These are phyloP conservation scores for Hypoxylon sp. DNA, from an alignment of 2,329 filamentous ascomycete genomes.

Conservation along the genomic window DNA sequence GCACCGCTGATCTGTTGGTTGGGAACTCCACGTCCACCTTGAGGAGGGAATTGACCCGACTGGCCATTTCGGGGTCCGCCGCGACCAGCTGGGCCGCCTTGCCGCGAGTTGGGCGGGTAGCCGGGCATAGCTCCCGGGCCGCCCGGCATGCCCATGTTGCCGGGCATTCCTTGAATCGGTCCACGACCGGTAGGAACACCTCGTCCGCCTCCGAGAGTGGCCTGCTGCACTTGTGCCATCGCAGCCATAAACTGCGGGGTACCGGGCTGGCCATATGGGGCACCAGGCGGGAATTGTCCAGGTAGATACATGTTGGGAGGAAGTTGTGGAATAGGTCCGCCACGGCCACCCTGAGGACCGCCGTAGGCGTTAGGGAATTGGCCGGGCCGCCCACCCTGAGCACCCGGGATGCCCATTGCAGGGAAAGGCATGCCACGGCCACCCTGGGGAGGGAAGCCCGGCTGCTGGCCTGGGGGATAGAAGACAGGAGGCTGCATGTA, in stretches of 20 bases:
- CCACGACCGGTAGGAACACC: conserved; percentile 76
- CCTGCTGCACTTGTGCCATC: conserved; percentile 82
- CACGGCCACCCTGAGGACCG: conserved; percentile 88
- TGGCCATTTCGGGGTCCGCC: conserved; percentile 63
- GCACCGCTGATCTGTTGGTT: conserved; percentile 57
- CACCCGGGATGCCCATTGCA: conserved; percentile 76
- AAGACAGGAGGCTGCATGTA: conserved; percentile 94
- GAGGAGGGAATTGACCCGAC: conserved; percentile 60
- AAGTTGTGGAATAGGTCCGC: conserved; percentile 83
- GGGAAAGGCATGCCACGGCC: conserved; percentile 78
- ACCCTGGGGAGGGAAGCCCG: conserved; percentile 75
- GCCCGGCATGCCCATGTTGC: conserved; percentile 72
- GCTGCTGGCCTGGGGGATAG: conserved; percentile 87
- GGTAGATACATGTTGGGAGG: conserved; percentile 90
- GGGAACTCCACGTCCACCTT: conserved; percentile 64
- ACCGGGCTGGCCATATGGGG: conserved; percentile 83
- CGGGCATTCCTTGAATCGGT: conserved; percentile 81
- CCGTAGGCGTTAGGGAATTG: conserved; percentile 86
- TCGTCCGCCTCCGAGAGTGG: conserved; percentile 72
- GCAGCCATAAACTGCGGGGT: conserved; percentile 85
- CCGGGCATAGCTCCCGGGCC: conserved; percentile 67
- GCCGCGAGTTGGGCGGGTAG: conserved; percentile 69
- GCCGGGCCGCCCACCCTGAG: conserved; percentile 85
- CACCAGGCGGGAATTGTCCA: conserved; percentile 83
- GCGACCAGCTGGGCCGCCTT: conserved; percentile 56